Conservation (phyloP, 768 basidiomycete species). For the Trametopsis cervina region DNA sequence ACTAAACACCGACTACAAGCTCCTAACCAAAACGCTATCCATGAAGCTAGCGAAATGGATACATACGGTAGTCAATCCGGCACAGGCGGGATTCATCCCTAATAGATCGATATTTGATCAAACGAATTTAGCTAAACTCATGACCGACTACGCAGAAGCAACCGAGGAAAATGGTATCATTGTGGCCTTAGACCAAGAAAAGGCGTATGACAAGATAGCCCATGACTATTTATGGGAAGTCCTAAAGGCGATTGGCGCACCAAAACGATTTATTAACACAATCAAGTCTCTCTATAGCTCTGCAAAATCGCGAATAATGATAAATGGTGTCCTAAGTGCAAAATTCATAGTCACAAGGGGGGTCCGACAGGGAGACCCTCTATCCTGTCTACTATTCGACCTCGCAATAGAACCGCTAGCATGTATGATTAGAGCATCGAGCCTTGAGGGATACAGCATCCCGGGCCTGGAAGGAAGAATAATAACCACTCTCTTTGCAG, state of each 20-base stretch:
- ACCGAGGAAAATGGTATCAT: constrained; percentile 14
- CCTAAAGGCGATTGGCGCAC: constrained; percentile 6
- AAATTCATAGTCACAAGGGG: constrained; percentile 12
- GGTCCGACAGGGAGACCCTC: constrained; percentile 19
- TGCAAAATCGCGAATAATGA: constrained; percentile 13
- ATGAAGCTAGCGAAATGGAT: constrained; percentile 5
- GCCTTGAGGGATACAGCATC: constrained; percentile 1
- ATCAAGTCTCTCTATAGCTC: constrained; percentile 12
- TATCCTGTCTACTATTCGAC: constrained; percentile 19
- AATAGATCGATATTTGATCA: constrained; percentile 15
- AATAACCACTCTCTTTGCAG: constrained; percentile 20
- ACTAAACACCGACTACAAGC: constrained; percentile 18
- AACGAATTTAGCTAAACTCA: constrained; percentile 7
- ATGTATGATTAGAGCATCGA: constrained; percentile 2
- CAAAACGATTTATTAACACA: constrained; percentile 6
- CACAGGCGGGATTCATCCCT: constrained; percentile 18
- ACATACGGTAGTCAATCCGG: constrained; percentile 6
- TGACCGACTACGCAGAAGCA: constrained; percentile 13
- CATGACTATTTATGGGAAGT: constrained; percentile 17
- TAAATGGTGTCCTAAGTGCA: constrained; percentile 7
- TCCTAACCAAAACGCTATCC: constrained; percentile 12
- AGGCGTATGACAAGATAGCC: constrained; percentile 17
- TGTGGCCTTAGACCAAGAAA: constrained; percentile 17
- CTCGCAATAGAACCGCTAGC: constrained; percentile 19
- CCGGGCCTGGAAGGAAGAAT: neutral